A percentile compares a stretch with the other conserved stretches of the same genome.
These are phyloP conservation scores for Elongisporangium senticosum DNA, from an alignment of 352 stramenopile species.

Conservation along the genomic window DNA sequence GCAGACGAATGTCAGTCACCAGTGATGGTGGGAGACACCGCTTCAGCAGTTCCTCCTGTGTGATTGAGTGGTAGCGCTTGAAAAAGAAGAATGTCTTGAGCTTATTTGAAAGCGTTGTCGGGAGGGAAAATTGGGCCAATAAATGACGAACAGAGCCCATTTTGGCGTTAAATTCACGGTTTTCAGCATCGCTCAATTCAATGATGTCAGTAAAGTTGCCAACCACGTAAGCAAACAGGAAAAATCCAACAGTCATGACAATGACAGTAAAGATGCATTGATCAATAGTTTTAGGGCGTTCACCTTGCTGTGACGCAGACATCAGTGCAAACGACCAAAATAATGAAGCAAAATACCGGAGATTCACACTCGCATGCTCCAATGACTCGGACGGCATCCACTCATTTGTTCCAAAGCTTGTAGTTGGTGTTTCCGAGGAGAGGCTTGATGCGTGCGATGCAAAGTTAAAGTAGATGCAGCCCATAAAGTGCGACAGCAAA, in stretches of 20 bases:
- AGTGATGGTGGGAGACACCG: conserved; percentile 40
- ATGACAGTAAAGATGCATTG: conserved; percentile 46
- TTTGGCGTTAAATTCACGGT: conserved; percentile 44
- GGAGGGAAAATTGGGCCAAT: conserved; percentile 32
- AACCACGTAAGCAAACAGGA: conserved; percentile 55
- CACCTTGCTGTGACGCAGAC: conserved; percentile 38
- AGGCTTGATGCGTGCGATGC: conserved; percentile 29
- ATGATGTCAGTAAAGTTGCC: conserved; percentile 53
- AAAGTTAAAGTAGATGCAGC: conserved; percentile 54
- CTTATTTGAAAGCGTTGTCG: conserved; percentile 21
- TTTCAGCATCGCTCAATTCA: conserved; percentile 36
- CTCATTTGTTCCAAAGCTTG: conserved; percentile 23
- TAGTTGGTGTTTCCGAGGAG: conserved; percentile 3
- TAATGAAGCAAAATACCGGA: conserved; percentile 36
- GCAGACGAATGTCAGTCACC: conserved; percentile 43
- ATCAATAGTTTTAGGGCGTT: conserved; percentile 26
- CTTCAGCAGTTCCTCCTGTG: conserved; percentile 37
- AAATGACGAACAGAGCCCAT: conserved; percentile 36
- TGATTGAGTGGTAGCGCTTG: conserved; percentile 48
- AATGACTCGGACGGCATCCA: conserved; percentile 23
- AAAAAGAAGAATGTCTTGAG: conserved; percentile 53
- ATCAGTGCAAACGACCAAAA: conserved; percentile 66
- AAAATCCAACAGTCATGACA: conserved; percentile 37
- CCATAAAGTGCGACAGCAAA: conserved; percentile 41
- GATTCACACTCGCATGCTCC: conserved; percentile 12